Conservation (phyloP, 352 stramenopile species). For the Phytophthora quininea region DNA sequence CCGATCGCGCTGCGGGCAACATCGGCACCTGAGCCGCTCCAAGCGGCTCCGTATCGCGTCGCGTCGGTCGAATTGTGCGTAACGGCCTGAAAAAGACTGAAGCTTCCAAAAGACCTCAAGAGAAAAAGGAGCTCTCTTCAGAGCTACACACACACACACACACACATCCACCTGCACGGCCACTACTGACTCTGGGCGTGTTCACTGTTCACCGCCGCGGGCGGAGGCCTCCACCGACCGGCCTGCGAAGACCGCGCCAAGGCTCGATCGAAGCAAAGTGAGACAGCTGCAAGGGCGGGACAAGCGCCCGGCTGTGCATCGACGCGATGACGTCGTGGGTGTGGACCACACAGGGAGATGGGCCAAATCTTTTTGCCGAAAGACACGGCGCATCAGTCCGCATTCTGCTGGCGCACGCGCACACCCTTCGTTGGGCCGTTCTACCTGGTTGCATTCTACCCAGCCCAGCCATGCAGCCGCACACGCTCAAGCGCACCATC, state of each 20-base stretch:
- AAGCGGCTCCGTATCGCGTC: too few relatives aligned
- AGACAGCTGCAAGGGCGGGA: not conserved
- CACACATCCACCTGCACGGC: too few relatives aligned
- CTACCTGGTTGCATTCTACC: too few relatives aligned
- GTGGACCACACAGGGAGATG: not conserved
- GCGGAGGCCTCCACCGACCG: too few relatives aligned
- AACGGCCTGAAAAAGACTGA: too few relatives aligned
- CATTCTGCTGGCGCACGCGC: not conserved
- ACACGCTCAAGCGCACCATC: slow-evolving; percentile 75
- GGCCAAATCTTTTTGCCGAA: not conserved
- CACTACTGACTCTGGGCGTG: too few relatives aligned
- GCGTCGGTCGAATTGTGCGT: too few relatives aligned
- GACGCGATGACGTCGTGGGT: not conserved
- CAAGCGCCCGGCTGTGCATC: not conserved
- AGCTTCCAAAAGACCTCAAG: not conserved
- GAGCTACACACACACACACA: too few relatives aligned
- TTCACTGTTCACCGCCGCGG: too few relatives aligned
- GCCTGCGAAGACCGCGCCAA: too few relatives aligned
- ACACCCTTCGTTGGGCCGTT: slow-evolving; percentile 3
- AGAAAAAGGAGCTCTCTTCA: not conserved
- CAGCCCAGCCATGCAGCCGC: slow-evolving; percentile 23
- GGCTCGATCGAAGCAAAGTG: not conserved
- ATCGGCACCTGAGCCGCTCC: too few relatives aligned
- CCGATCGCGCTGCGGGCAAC: too few relatives aligned
- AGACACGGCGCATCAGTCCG: slow-evolving; percentile 20